Evolutionary conservation across 768 basidiomycete species (phyloP), one percentile per base, ranked within the genome.

Genomic region (Podaxis rugospora): DNA sequence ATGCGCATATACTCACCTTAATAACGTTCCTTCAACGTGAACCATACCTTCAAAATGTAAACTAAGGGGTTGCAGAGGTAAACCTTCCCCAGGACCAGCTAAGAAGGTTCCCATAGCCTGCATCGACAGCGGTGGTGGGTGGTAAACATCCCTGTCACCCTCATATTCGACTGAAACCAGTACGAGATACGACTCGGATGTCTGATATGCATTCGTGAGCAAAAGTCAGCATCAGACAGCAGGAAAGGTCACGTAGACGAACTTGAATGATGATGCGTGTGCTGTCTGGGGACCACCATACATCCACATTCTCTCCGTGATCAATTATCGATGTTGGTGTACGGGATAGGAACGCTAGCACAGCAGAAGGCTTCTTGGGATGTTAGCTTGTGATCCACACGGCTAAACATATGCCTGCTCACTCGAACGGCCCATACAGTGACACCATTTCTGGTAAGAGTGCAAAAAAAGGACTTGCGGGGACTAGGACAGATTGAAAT

Each of bases 271-370:
- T 84, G 51, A 98, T 84, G 66, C 86, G 80, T 66, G 80, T 79
- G 36, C 90, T 88, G 70, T 95, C 93, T 56, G 88, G 87, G 16
- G 93, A 86, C 94, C 95, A 98, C 67, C 85, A 82, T 11, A 83
- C 84, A 55, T 81, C 74, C 18, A 80, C 63, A 66, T 94, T 96
- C 67, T 87, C 83, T n/a, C 95, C 95, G 70, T 95, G 94, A 61
- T 91, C 88, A 57, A 81, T 72, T 40, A 96, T 76, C 16, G 93
- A 95, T 1, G 84, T 83, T 5, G 86, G 77, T 37, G 92, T 91
- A 57, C 95, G 85, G 35, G 87, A 80, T 16, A 96, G 78, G 65
- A 87, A 82, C 21, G 92, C 88, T 63, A 92, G 71, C 5, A 88
- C 80, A 32, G 85, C 83, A 40, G 86, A 84, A 1, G 91, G 91